Base-by-base conservation (phyloP, 176 grass and related monocot genomes). In the Hyparrhenia diplandra region DNA sequence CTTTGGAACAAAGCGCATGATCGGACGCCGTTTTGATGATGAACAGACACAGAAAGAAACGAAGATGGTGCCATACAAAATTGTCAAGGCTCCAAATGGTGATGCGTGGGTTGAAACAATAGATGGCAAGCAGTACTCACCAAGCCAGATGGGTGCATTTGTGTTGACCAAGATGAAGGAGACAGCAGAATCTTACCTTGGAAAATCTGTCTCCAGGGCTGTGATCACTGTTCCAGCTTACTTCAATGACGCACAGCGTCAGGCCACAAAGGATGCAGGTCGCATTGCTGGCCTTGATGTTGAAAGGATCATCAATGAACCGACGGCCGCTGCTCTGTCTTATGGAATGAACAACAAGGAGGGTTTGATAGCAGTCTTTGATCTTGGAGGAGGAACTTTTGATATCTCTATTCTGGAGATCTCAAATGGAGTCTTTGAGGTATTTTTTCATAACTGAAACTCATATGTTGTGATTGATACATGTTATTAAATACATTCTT, bases 151-250 rank as follows among this genome's bases (percentile, higher is more conserved):
- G 5, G 76, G 76, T 78, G 76, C 60, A 14, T 78, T 78, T 65
- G 76, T 78, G 40, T 23, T 78, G 76, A 78, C 76, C 76, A 78
- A 78, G 76, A 78, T 78, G 76, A 78, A 78, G 76, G 76, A 78
- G 60, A 78, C 76, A 78, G 76, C 76, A 14, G 76, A 78, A 65
- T 29, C 76, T 32, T 78, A 78, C 24, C 76, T 78, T 47, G 76
- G 76, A 29, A 78, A 78, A 78, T 78, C 76, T 78, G 25, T 78
- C 10, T 78, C 60, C 1, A 78, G 65, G 40, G 60, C 76, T 8
- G 75, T 78, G 17, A 30, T 78, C 28, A 78, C 59, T 43, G 75
- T 78, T 64, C 75, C 75, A 64, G 75, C 75, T 6, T 78, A 78
- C 61, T 78, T 78, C 75, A 78, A 78, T 13, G 75, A 78, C 4